These are phyloP conservation scores for Haplosporangium gracile DNA, from an alignment of 192 early-diverging fungal genomes.

Conservation along the genomic window DNA sequence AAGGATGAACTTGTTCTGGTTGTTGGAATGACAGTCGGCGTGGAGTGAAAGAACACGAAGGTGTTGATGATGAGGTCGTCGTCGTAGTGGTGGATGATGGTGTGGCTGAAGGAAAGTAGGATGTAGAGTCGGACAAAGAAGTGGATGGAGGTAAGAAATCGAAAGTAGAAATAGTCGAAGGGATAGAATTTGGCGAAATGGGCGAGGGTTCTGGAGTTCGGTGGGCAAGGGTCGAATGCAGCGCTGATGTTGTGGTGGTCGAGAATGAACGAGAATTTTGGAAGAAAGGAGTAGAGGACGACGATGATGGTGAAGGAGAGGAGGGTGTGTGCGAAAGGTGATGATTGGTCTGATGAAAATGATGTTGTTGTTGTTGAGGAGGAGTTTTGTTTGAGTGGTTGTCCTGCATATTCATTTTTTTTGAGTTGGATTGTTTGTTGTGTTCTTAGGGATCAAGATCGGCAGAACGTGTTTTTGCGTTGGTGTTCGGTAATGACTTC, in stretches of 20 bases:
- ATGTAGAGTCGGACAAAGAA: background rate
- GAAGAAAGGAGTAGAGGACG: background rate
- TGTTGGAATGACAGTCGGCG: slow-evolving; percentile 15
- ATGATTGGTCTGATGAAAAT: background rate
- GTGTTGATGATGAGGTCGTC: slow-evolving; percentile 1
- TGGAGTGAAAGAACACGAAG: slow-evolving; percentile 14
- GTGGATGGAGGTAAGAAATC: background rate
- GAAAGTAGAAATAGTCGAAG: slow-evolving; percentile 2
- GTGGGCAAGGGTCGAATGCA: background rate
- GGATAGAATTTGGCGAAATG: background rate
- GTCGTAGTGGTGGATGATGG: slow-evolving; percentile 9
- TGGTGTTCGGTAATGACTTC: background rate
- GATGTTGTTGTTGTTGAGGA: background rate
- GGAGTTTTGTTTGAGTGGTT: background rate
- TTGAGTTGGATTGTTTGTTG: background rate
- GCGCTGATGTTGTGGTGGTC: background rate
- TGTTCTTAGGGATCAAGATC: background rate
- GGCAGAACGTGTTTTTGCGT: background rate
- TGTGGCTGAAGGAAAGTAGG: background rate
- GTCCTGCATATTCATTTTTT: background rate
- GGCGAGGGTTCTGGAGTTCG: background rate
- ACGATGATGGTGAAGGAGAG: background rate
- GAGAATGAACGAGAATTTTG: background rate
- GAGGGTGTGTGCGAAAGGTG: background rate
- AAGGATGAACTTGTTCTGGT: background rate